These are phyloP conservation scores for Erodium trifolium DNA, from an alignment of 441 rosid genomes.

Conservation along the genomic window DNA sequence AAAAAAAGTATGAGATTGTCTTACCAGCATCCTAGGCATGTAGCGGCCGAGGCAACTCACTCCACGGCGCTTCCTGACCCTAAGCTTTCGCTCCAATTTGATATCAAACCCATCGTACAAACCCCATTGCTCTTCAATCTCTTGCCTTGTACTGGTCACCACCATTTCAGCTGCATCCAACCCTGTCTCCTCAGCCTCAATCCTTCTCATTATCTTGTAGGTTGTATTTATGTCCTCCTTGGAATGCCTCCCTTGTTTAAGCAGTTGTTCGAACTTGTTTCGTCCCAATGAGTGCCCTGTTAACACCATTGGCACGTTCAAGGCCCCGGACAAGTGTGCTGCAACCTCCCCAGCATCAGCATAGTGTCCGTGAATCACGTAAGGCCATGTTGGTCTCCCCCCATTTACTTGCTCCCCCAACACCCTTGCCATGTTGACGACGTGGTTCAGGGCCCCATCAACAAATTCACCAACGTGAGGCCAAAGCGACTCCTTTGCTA, in stretches of 20 bases:
- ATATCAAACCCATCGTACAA: conserved; percentile 67
- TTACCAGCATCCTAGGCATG: conserved; percentile 73
- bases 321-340: conserved; percentile 49
- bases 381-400: conserved; percentile 62
- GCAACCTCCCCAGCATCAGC: conserved; percentile 69
- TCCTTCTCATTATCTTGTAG: conserved; percentile 60
- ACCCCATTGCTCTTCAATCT: conserved; percentile 74
- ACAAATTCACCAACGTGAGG: conserved; percentile 57
- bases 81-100: conserved; percentile 59
- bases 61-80: conserved; percentile 53
- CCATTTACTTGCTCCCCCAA: conserved; percentile 51
- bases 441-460: conserved; percentile 56
- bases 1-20: conserved; percentile 12
- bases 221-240: conserved; percentile 54
- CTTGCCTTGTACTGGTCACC: conserved; percentile 70
- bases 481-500: conserved; percentile 73
- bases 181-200: conserved; percentile 57
- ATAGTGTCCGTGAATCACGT: conserved; percentile 65
- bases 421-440: conserved; percentile 50
- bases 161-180: conserved; percentile 63
- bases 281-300: conserved; percentile 70
- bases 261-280: conserved; percentile 65
- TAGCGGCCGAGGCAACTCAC: conserved; percentile 59
- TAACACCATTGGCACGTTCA: conserved; percentile 69
- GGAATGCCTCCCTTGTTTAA: conserved; percentile 61